These are phyloP conservation scores for Zanthoxylum bungeanum DNA, from an alignment of 345 rosid species.

Conservation along the genomic window DNA sequence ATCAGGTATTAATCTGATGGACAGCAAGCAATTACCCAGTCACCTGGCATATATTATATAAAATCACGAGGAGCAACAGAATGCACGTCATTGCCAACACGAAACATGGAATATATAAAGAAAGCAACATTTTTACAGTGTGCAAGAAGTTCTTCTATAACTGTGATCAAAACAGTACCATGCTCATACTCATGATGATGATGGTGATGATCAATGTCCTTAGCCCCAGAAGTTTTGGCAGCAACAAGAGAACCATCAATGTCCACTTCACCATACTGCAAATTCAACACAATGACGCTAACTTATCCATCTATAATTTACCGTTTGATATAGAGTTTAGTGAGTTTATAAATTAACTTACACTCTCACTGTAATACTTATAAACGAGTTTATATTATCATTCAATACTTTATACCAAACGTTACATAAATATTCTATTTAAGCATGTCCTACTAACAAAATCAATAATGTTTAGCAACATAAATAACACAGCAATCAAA, in stretches of 20 bases:
- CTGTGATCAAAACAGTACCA: constrained; percentile 37
- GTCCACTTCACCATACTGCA: constrained; percentile 92
- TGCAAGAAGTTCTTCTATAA: constrained; percentile 1
- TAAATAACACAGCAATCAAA: background rate
- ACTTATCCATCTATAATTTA: background rate
- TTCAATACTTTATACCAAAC: no score
- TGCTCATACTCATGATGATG: constrained; percentile 62
- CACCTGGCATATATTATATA: background rate
- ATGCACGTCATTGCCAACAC: background rate
- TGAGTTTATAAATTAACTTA: no score
- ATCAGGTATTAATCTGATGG: background rate
- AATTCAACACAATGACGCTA: background rate
- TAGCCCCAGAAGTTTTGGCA: constrained; percentile 81
- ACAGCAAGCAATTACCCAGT: background rate
- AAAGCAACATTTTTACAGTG: background rate
- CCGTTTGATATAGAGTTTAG: no score
- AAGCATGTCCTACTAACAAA: background rate
- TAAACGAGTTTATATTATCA: no score
- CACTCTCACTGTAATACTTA: no score
- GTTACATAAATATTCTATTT: background rate
- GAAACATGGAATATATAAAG: background rate
- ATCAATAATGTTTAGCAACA: background rate
- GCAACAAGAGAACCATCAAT: constrained; percentile 96
- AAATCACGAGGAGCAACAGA: background rate
- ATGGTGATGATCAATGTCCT: constrained; percentile 66